Conservation (phyloP, 2,329 filamentous ascomycete species). For the Aspergillus pseudoterreus region DNA sequence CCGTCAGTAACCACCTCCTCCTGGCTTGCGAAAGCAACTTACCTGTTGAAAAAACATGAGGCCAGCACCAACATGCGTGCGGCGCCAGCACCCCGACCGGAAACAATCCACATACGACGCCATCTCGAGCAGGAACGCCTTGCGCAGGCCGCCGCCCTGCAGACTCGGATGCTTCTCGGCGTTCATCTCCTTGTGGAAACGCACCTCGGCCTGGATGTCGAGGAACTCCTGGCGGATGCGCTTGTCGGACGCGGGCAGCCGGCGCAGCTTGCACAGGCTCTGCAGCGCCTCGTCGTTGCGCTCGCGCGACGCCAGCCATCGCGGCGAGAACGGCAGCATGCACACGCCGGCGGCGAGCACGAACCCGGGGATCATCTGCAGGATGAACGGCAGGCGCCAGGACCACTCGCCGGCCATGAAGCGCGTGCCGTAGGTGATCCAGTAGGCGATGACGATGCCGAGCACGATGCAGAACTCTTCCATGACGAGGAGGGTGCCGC, state of each 20-base stretch:
- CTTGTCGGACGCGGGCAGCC: conserved; percentile 46
- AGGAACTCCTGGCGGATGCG: conserved; percentile 50
- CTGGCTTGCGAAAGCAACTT: background rate
- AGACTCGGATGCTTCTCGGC: conserved; percentile 38
- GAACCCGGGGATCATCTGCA: conserved; percentile 44
- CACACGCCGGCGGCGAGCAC: conserved; percentile 35
- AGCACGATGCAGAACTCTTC: conserved; percentile 42
- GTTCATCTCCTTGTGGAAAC: conserved; percentile 48
- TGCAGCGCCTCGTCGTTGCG: conserved; percentile 48
- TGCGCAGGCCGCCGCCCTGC: conserved; percentile 29
- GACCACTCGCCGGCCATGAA: conserved; percentile 46
- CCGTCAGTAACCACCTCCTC: conserved; percentile 1
- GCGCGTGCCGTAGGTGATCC: conserved; percentile 42
- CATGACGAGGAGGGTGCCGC: conserved; percentile 43
- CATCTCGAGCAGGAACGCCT: conserved; percentile 46
- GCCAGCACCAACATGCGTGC: conserved; percentile 50
- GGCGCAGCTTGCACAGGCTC: conserved; percentile 48
- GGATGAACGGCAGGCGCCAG: conserved; percentile 46
- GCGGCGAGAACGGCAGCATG: conserved; percentile 54
- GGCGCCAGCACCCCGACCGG: conserved; percentile 46
- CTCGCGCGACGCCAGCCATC: conserved; percentile 50
- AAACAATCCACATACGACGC: conserved; percentile 51
- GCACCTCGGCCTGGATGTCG: conserved; percentile 52
- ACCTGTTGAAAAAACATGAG: conserved; percentile 58
- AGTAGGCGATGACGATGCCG: conserved; percentile 41